Conservation (phyloP, 1,139 yeast species). For the Saccharomycopsis crataegensis region DNA sequence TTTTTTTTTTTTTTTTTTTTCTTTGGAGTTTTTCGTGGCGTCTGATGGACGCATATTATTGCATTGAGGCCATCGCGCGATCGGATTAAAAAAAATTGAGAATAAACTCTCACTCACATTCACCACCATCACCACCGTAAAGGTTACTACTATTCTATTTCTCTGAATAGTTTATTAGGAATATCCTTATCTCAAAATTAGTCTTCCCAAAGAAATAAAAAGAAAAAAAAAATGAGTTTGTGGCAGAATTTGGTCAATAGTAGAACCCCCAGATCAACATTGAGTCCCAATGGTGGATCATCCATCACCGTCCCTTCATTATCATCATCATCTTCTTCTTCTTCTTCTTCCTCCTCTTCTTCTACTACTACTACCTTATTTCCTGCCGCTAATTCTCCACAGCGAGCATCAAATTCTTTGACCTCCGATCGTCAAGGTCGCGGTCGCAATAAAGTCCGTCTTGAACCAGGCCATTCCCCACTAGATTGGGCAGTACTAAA, state of each 20-base stretch:
- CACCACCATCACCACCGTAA: too few relatives aligned
- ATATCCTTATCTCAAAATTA: too few relatives aligned
- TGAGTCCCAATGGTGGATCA: neutral
- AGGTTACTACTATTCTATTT: too few relatives aligned
- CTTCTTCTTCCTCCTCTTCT: neutral
- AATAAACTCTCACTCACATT: too few relatives aligned
- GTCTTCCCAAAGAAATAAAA: too few relatives aligned
- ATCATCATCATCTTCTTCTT: neutral
- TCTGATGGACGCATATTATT: too few relatives aligned
- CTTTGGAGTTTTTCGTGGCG: too few relatives aligned
- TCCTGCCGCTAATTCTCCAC: conserved; percentile 12
- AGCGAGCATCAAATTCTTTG: conserved; percentile 6
- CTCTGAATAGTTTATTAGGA: too few relatives aligned
- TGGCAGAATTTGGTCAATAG: neutral
- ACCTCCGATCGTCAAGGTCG: neutral
- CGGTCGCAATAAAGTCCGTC: conserved; percentile 47
- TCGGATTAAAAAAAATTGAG: too few relatives aligned
- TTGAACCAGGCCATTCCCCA: conserved; percentile 79
- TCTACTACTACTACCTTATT: conserved; percentile 2
- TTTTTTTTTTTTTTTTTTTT: too few relatives aligned
- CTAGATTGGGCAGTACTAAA: conserved; percentile 76
- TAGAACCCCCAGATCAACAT: neutral
- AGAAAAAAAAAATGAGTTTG: too few relatives aligned
- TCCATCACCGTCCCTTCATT: neutral
- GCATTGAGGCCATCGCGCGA: too few relatives aligned